Conservation (phyloP, 148 eudicot genomes). For the Cornus florida region DNA sequence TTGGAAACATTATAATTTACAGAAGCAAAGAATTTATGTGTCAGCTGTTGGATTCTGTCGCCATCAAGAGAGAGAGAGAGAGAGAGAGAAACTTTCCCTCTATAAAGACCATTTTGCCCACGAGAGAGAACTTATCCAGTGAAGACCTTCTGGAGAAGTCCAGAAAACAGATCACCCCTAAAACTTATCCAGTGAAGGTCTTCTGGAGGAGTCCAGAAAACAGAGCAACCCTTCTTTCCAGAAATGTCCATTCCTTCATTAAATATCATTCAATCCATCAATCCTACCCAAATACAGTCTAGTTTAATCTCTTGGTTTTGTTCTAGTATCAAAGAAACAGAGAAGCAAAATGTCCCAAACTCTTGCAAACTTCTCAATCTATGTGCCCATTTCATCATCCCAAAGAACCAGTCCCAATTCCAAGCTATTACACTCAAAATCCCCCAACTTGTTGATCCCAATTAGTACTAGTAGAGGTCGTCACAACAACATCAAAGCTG, state of each 20-base stretch:
- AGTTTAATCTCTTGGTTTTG: neutral
- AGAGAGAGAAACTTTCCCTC: no score
- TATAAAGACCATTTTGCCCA: neutral
- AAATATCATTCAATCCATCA: neutral
- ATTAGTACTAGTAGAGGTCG: neutral
- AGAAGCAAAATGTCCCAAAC: conserved; percentile 25
- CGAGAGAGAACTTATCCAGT: neutral
- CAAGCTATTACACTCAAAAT: conserved; percentile 13
- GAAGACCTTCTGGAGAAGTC: conserved; percentile 20
- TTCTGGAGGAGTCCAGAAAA: conserved; percentile 25
- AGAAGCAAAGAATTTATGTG: no score
- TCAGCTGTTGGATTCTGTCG: no score
- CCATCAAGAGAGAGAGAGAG: no score
- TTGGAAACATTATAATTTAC: no score
- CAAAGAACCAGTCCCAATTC: conserved; percentile 5
- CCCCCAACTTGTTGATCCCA: conserved; percentile 1
- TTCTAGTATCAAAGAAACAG: neutral
- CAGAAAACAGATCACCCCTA: conserved; percentile 10
- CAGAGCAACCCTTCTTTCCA: conserved; percentile 10
- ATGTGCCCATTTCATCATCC: conserved; percentile 26
- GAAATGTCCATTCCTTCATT: conserved; percentile 16
- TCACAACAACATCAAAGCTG: conserved; percentile 18
- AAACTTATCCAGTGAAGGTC: neutral
- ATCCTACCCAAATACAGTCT: neutral
- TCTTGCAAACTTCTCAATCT: conserved; percentile 27